Conservation (phyloP, 2,329 filamentous ascomycete genomes). For the Fusarium anthophilum region DNA sequence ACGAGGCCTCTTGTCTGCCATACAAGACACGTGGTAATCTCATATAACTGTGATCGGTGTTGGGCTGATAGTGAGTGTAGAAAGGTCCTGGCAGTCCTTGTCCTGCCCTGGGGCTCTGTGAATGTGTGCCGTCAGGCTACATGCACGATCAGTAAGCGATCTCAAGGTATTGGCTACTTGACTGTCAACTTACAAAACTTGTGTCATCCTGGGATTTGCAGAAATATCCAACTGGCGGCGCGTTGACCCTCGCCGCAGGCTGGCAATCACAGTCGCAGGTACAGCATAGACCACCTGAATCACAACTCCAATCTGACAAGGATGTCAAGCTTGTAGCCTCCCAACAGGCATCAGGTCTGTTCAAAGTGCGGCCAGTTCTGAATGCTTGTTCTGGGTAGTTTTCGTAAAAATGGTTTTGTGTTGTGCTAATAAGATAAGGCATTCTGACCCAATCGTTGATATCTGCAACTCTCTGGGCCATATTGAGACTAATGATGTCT, state of each 20-base stretch:
- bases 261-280: constrained; percentile 13
- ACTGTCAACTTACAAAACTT: not conserved
- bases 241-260: not conserved
- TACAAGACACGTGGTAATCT: not conserved
- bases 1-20: not conserved
- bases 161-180: not conserved
- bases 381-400: not conserved
- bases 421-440: not conserved
- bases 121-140: not conserved
- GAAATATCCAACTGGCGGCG: not conserved
- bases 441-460: constrained; percentile 5
- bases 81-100: not conserved
- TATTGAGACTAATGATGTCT: not conserved
- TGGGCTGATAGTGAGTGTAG: not conserved
- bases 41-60: not conserved
- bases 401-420: not conserved
- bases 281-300: constrained; percentile 2
- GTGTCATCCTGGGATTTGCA: not conserved
- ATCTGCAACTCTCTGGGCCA: constrained; percentile 23
- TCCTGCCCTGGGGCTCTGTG: not conserved
- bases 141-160: not conserved
- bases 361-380: not conserved
- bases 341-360: not conserved
- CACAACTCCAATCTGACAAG: constrained; percentile 13
- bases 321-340: constrained; percentile 2